Conservation (phyloP, 495 filamentous ascomycete genomes). For the Hypoxylon perforatum region DNA sequence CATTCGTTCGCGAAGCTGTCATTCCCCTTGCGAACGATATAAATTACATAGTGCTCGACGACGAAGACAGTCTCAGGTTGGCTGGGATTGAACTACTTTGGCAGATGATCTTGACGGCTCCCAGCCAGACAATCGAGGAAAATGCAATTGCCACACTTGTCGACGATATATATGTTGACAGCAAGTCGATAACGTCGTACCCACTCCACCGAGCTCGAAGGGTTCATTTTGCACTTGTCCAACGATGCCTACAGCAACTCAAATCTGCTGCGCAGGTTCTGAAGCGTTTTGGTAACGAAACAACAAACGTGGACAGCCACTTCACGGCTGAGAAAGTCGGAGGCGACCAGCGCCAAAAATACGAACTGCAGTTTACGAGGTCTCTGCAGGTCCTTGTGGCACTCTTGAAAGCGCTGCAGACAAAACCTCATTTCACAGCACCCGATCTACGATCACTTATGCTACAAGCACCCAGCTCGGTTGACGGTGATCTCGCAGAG, state of each 20-base stretch:
- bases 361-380: slow-evolving; percentile 72
- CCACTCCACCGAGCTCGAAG: slow-evolving; percentile 56
- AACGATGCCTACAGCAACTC: slow-evolving; percentile 81
- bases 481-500: slow-evolving; percentile 69
- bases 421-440: slow-evolving; percentile 58
- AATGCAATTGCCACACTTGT: slow-evolving; percentile 76
- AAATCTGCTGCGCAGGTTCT: slow-evolving; percentile 72
- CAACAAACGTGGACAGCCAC: slow-evolving; percentile 58
- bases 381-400: slow-evolving; percentile 66
- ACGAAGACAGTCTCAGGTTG: slow-evolving; percentile 52
- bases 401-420: slow-evolving; percentile 59
- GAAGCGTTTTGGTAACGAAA: slow-evolving; percentile 57
- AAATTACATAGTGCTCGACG: slow-evolving; percentile 54
- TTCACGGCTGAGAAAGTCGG: slow-evolving; percentile 60
- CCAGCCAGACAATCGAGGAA: slow-evolving; percentile 73
- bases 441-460: slow-evolving; percentile 60
- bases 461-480: slow-evolving; percentile 48
- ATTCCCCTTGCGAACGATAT: slow-evolving; percentile 54
- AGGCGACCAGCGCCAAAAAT: slow-evolving; percentile 56
- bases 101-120: slow-evolving; percentile 80
- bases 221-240: slow-evolving; percentile 82
- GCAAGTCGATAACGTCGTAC: slow-evolving; percentile 54
- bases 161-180: slow-evolving; percentile 73
- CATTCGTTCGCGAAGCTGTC: slow-evolving; percentile 68
- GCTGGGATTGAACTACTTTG: slow-evolving; percentile 82